These are phyloP conservation scores for Lentinula aciculospora DNA, from an alignment of 768 basidiomycete species.

Conservation along the genomic window DNA sequence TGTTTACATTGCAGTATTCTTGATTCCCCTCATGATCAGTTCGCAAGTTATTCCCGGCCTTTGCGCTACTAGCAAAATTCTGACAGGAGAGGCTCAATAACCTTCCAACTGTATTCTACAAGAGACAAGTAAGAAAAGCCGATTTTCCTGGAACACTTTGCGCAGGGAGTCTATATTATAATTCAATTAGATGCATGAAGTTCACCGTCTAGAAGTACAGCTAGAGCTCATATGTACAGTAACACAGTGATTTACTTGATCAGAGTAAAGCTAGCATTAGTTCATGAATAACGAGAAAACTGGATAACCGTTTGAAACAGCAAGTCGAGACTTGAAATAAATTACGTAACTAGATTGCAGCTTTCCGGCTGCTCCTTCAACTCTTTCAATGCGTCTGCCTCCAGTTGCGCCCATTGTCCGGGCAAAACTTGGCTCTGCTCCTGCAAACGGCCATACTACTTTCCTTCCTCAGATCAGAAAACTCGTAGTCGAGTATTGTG, in stretches of 20 bases:
- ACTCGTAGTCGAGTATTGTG: conserved; percentile 85
- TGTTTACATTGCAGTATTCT: too few species aligned
- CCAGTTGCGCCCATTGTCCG: conserved; percentile 28
- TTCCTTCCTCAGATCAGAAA: conserved; percentile 81
- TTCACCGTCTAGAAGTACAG: too few species aligned
- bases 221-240: not conserved
- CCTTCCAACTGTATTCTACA: not conserved
- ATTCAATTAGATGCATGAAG: not conserved
- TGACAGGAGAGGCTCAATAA: too few species aligned
- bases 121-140: not conserved
- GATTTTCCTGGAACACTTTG: not conserved
- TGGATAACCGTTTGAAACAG: not conserved
- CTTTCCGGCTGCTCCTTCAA: not conserved
- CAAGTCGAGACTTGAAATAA: not conserved
- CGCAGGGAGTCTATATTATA: not conserved
- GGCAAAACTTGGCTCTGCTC: conserved; percentile 45
- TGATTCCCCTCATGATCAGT: too few species aligned
- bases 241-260: not conserved
- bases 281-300: not conserved
- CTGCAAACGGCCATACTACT: conserved; percentile 68
- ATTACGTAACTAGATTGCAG: not conserved
- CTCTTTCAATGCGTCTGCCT: conserved; percentile 5
- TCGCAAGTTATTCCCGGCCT: too few species aligned
- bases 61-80: too few species aligned
- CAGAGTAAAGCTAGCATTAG: not conserved